Evolutionary conservation across 2,329 filamentous ascomycete genomes (phyloP), one percentile per base, ranked within the genome.

Genomic region (Penicillium sp.): DNA sequence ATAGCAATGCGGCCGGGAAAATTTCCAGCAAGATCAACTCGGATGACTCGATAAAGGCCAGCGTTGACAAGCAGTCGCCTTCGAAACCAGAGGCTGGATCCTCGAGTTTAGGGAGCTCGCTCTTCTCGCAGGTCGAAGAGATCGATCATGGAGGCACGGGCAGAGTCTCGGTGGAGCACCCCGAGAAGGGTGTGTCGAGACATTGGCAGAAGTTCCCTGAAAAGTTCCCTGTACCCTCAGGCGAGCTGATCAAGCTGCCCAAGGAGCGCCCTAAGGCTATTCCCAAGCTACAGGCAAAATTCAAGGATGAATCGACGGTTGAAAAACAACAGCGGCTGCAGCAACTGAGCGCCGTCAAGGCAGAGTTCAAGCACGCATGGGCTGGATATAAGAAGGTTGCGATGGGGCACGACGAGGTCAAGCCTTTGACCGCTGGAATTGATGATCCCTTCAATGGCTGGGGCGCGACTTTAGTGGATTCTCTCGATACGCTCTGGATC

Each of bases 401-500:
- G 10, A 94, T 89, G 84, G 83, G 86, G 56, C 89, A 95, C 62
- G 94, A 97, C 66, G 94, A 97, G 74, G 74, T 97, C 15, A 81
- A 76, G 42, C 94, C 94, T 2, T 77, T 93, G 9, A 82, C 83
- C 28, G 85, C 85, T 47, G 76, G 74, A 13, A 84, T 78, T 58
- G 83, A 84, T 16, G 88, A 96, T 66, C 89, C 90, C 0, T 97
- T 97, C 71, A 93, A 90, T 67, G 90, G 88, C 45, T 96, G 91
- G 91, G 89, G 89, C 16, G 91, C 91, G 15, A 95, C 91, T 0
- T 70, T 96, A 55, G 88, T 96, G 5, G 91, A 96, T 74, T 78
- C 84, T 1, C 75, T 93, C 47, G 90, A 95, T 67, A 92, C 90
- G 0, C 77, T 95, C 2, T 95, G 89, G 88, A 92, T 95, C 61